Percentiles rank a stretch among this genome's conserved stretches.
These are phyloP conservation scores for Xylaria sp. DNA, from an alignment of 2,329 filamentous ascomycete genomes.

Conservation along the genomic window DNA sequence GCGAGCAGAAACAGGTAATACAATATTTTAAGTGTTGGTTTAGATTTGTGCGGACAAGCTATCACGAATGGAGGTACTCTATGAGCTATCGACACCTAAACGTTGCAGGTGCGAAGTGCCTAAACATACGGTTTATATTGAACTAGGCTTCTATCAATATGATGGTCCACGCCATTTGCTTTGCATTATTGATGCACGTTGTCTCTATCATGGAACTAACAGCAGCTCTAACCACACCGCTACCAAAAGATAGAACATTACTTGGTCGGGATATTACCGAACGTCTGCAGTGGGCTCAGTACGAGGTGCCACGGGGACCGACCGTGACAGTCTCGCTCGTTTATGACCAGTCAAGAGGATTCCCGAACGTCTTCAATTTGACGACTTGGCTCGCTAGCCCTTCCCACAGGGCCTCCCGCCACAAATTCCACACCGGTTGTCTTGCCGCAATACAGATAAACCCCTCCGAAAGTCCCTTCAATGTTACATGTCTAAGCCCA, in stretches of 20 bases:
- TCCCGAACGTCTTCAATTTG: too few relatives aligned
- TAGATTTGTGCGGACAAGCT: slow-evolving; percentile 12
- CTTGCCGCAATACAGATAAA: slow-evolving; percentile 13
- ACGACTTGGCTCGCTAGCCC: too few relatives aligned
- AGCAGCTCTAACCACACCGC: slow-evolving; percentile 11
- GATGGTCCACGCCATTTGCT: slow-evolving; percentile 11
- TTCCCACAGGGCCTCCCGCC: not conserved
- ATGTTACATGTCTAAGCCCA: slow-evolving; percentile 11
- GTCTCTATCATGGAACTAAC: slow-evolving; percentile 9
- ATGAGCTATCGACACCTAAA: slow-evolving; percentile 5
- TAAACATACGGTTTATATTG: slow-evolving; percentile 6
- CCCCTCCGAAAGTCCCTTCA: slow-evolving; percentile 11
- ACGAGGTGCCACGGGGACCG: slow-evolving; percentile 8
- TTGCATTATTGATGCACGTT: slow-evolving; percentile 9
- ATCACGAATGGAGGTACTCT: slow-evolving; percentile 6
- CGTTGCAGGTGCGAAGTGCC: not conserved
- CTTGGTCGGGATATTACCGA: slow-evolving; percentile 10
- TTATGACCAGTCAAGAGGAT: too few relatives aligned
- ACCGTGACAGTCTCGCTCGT: not conserved
- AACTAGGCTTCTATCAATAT: slow-evolving; percentile 13
- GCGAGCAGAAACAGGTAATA: slow-evolving; percentile 9
- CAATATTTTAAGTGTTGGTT: slow-evolving; percentile 13
- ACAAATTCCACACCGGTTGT: slow-evolving; percentile 15
- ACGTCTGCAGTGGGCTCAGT: slow-evolving; percentile 4
- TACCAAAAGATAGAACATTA: slow-evolving; percentile 9